Base-by-base conservation (phyloP, 2,329 filamentous ascomycete genomes). In the Xylariales sp. region DNA sequence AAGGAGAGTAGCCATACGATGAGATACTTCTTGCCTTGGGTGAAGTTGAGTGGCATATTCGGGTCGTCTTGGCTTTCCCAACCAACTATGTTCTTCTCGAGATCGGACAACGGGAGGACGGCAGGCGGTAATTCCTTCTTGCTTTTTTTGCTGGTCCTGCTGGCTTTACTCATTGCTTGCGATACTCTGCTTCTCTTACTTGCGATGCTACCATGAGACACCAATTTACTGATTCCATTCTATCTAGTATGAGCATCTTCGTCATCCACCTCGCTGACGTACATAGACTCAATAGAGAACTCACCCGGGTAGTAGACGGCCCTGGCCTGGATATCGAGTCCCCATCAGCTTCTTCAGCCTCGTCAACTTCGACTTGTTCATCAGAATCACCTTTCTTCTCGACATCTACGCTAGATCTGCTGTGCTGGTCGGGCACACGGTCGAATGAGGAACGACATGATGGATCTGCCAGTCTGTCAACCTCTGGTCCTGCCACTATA, bases 21-120 rank as follows among this genome's bases (percentile, higher is more conserved):
- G 14, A 70, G 56, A 78, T 79, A 83, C 62, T 82, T 83, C 50
- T 70, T 74, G 14, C 57, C 56, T 5, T 50, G 53, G 2, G 70
- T 48, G 63, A 82, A 81, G 57, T 82, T 82, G 50, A 78, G 66
- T 2, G 78, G 78, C 59, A 77, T 76, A 3, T 63, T 60, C 0
- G 75, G 76, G 52, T 82, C 78, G 40, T 74, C 68, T 51, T 76
- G 73, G 27, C 66, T 57, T 3, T 82, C 76, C 78, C 78, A 82
- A 25, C 76, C 78, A 14, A 82, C 71, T 44, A 81, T 53, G n/a
- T 71, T 72, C 1, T 59, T 61, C 40, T 65, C 65, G 15, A 82
- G 68, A 48, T 81, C 66, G 14, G 66, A 70, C 20, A 70, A 48
- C 0, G 75, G 76, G n/a, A 71, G 56, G 1, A 58, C 51, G 1